Evolutionary conservation across 2,329 filamentous ascomycete genomes (phyloP).

Genomic region (Blastomyces parvus): DNA sequence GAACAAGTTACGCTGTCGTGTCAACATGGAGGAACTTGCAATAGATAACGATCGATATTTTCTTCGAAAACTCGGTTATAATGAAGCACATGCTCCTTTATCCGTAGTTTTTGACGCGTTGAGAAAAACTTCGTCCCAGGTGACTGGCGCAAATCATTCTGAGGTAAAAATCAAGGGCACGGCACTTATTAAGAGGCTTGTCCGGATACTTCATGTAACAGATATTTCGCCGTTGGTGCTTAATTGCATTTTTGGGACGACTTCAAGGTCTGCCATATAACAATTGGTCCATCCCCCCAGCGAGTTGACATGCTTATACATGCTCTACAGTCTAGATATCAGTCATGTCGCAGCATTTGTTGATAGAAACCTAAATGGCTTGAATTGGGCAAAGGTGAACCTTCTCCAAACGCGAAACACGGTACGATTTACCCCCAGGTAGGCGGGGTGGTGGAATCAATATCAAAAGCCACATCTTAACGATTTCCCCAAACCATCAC

Average conservation of each 20-base stretch:
- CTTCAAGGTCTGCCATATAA: conserved; percentile 1
- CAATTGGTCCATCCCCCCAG: not conserved
- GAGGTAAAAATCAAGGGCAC: not conserved
- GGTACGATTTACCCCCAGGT: not conserved
- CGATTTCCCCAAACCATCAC: not conserved
- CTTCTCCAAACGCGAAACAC: conserved; percentile 8
- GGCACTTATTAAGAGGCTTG: conserved; percentile 4
- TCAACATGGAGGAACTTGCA: conserved; percentile 8
- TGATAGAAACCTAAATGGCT: conserved; percentile 8
- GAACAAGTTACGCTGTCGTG: conserved; percentile 7
- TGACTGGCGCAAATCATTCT: not conserved
- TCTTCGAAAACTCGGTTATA: conserved; percentile 7
- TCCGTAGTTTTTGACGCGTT: conserved; percentile 7
- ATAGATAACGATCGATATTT: conserved; percentile 3
- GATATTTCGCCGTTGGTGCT: conserved; percentile 10
- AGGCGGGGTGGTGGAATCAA: not conserved
- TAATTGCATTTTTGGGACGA: conserved; percentile 9
- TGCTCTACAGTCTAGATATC: conserved; percentile 3
- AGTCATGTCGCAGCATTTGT: conserved; percentile 7
- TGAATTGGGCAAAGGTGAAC: conserved; percentile 11
- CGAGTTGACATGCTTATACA: not conserved
- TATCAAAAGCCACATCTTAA: not conserved
- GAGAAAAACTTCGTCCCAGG: not conserved
- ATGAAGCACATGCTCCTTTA: conserved; percentile 6
- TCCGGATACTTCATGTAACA: conserved; percentile 5